Percentiles rank a stretch among this genome's conserved stretches.
Conservation (phyloP, 225 moss, liverwort and hornwort species). For the Thuidium tamariscinum region DNA sequence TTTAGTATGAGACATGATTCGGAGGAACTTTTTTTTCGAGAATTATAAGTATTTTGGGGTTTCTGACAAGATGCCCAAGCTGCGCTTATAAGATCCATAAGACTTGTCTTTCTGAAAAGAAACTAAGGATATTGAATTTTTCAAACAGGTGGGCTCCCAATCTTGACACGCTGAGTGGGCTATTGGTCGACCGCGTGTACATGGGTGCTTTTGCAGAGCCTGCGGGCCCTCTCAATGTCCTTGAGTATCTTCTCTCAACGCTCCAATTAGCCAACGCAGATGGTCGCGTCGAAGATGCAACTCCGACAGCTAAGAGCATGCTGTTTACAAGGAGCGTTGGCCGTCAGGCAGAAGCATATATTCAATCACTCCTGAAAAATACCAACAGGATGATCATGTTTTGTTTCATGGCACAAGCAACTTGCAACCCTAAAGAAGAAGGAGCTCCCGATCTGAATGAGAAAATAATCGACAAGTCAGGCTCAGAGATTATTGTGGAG, state of each 20-base stretch:
- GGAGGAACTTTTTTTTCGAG: not conserved
- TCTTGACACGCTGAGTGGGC: slow-evolving; percentile 66
- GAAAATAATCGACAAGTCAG: not conserved
- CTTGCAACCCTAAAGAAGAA: not conserved
- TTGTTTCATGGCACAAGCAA: slow-evolving; percentile 39
- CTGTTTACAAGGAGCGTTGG: slow-evolving; percentile 61
- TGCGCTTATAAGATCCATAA: not conserved
- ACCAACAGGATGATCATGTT: slow-evolving; percentile 85
- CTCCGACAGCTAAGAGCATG: slow-evolving; percentile 48
- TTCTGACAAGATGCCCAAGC: not conserved
- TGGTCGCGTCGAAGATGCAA: slow-evolving; percentile 65
- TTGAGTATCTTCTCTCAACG: slow-evolving; percentile 78
- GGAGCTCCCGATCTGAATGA: not conserved
- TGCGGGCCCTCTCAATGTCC: slow-evolving; percentile 59
- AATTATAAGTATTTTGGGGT: not conserved
- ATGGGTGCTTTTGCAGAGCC: slow-evolving; percentile 73
- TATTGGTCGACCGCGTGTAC: slow-evolving; percentile 81
- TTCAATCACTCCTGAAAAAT: slow-evolving; percentile 66
- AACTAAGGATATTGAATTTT: not conserved
- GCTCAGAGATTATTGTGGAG: slow-evolving; percentile 6
- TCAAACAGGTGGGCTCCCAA: slow-evolving; percentile 57
- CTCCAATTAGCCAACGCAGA: slow-evolving; percentile 82
- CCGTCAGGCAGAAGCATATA: slow-evolving; percentile 70
- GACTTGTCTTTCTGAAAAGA: not conserved
- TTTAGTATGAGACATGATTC: not conserved